Base-by-base conservation (phyloP, 2,329 filamentous ascomycete species). In the Pseudogymnoascus sp. region DNA sequence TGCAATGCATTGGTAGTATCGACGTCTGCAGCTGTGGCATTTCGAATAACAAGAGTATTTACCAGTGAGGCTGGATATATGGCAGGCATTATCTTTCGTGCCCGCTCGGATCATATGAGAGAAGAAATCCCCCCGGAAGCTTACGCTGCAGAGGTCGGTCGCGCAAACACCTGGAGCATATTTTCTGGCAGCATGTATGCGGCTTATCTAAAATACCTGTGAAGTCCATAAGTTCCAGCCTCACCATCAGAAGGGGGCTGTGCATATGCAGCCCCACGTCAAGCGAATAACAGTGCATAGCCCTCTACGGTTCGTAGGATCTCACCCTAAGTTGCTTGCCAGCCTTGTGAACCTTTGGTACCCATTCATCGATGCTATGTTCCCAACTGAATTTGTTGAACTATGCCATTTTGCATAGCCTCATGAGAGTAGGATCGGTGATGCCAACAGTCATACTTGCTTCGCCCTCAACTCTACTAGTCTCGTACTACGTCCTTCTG, bases 21-120 rank as follows among this genome's bases (percentile, higher is more conserved):
- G 44, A 8, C 6, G 62, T 67, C 68, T n/a, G 66, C 61, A 35
- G 67, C 63, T 63, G 62, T 62, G 29, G 37, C 60, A 42, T 64
- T 61, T 47, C 62, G 65, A 64, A 7, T 47, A n/a, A 63, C 19
- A 19, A 74, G 66, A 63, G 63, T 67, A 65, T 71, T 62, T 40
- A 74, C 62, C 56, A 73, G 66, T 65, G 71, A 68, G 62, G 68
- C 67, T 61, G 70, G 67, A 63, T 70, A 65, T 65, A 79, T 68
- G 60, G 72, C 72, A 68, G 76, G 73, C 75, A 76, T 75, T 66
- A 37, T 61, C 60, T 19, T 35, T 38, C 13, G 6, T 61, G 44
- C 19, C 6, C 14, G 13, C 7, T 29, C 42, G 3, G 21, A 8
- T n/a, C 44, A 26, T 50, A 6, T 2, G 24, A 47, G 19, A n/a